A percentile compares a stretch with the other conserved stretches of the same genome.
Evolutionary conservation across 192 early-diverging fungal genomes (phyloP).

Genomic region (Mortierella hygrophila): DNA sequence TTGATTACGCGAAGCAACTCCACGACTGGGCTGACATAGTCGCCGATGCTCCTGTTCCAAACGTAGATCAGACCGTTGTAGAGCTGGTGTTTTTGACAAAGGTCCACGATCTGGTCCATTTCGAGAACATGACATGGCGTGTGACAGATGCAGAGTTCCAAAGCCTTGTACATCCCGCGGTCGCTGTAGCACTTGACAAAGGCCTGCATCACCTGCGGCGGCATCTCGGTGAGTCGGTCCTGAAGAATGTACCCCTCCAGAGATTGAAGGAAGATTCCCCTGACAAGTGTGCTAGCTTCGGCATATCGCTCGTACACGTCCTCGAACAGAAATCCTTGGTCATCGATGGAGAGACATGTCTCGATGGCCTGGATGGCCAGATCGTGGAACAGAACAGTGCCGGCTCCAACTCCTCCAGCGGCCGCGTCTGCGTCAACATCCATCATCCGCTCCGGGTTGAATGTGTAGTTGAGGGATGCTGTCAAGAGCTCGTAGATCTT

Average conservation of each 20-base stretch:
- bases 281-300: slow-evolving; percentile 52
- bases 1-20: slow-evolving; percentile 68
- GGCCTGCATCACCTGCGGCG: slow-evolving; percentile 70
- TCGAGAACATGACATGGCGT: slow-evolving; percentile 67
- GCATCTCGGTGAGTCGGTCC: slow-evolving; percentile 64
- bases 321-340: slow-evolving; percentile 64
- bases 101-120: slow-evolving; percentile 69
- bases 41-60: slow-evolving; percentile 70
- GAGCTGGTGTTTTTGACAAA: slow-evolving; percentile 66
- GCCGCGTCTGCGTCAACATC: slow-evolving; percentile 58
- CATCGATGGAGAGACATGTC: slow-evolving; percentile 67
- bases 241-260: slow-evolving; percentile 67
- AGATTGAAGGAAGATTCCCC: slow-evolving; percentile 65
- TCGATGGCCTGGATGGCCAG: slow-evolving; percentile 66
- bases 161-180: slow-evolving; percentile 53
- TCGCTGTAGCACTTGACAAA: slow-evolving; percentile 65
- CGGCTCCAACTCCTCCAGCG: slow-evolving; percentile 55
- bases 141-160: slow-evolving; percentile 70
- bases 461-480: slow-evolving; percentile 67
- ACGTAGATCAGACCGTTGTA: slow-evolving; percentile 73
- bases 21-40: slow-evolving; percentile 72
- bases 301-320: slow-evolving; percentile 69
- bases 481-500: slow-evolving; percentile 66
- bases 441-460: slow-evolving; percentile 61
- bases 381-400: slow-evolving; percentile 58